Conservation (phyloP, 140 eudicot genomes). For the Oenanthe javanica region DNA sequence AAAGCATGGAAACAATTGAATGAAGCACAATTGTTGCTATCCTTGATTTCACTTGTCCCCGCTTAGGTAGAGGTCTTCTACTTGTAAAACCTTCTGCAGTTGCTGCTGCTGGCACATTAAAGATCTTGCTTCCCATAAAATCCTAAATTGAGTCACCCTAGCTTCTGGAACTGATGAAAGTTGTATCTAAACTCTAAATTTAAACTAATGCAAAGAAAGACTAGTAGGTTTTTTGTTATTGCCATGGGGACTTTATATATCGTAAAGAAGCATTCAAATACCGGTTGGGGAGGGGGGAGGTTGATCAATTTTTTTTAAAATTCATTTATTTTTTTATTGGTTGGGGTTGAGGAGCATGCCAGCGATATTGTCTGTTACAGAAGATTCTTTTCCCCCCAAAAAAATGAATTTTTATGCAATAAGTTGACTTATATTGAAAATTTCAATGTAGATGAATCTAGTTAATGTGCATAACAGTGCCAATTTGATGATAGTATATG, state of each 20-base stretch:
- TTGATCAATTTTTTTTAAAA: not conserved
- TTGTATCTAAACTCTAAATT: not conserved
- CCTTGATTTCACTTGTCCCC: constrained; percentile 48
- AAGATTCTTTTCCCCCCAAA: constrained; percentile 14
- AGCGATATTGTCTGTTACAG: constrained; percentile 24
- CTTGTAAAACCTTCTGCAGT: constrained; percentile 16
- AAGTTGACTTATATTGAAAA: not conserved
- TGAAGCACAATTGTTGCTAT: constrained; percentile 41
- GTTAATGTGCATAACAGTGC: not conserved
- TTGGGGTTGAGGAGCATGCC: constrained; percentile 35
- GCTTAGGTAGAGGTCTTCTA: constrained; percentile 33
- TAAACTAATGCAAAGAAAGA: not conserved
- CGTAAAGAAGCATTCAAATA: not conserved
- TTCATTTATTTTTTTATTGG: not conserved
- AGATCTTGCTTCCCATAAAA: not conserved
- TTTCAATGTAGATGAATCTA: not conserved
- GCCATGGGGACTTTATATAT: not conserved
- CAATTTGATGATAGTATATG: not conserved
- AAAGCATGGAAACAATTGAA: constrained; percentile 29
- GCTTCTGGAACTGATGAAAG: not conserved
- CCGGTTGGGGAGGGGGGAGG: not conserved
- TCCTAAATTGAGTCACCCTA: not conserved
- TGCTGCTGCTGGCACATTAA: not conserved
- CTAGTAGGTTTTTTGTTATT: not conserved
- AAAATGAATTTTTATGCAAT: not conserved